Evolutionary conservation across 2,329 filamentous ascomycete genomes (phyloP).

Genomic region (Rachicladosporium sp.): DNA sequence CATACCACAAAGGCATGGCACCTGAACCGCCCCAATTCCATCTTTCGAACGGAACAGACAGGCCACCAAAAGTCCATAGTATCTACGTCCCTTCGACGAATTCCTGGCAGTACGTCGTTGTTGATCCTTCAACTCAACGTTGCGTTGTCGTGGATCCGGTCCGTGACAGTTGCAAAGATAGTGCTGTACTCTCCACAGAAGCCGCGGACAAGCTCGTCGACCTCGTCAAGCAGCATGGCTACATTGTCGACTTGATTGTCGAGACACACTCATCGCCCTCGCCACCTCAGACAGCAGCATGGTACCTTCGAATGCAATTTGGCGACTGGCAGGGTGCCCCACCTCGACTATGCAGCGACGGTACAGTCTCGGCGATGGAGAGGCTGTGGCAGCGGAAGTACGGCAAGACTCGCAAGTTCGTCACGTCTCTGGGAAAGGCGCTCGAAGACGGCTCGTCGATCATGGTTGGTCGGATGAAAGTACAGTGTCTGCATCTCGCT

Average conservation of each 20-base stretch:
- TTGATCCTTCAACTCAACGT: slow-evolving; percentile 1
- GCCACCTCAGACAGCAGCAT: slow-evolving; percentile 2
- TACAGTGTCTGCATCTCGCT: slow-evolving; percentile 3
- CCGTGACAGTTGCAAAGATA: slow-evolving; percentile 4
- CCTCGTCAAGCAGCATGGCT: background rate
- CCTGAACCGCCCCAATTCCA: no score
- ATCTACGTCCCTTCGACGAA: slow-evolving; percentile 29
- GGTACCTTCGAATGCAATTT: slow-evolving; percentile 7
- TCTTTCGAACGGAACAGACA: no score
- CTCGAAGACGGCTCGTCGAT: slow-evolving; percentile 2
- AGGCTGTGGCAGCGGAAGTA: slow-evolving; percentile 5
- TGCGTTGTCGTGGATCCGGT: slow-evolving; percentile 6
- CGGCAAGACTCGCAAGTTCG: slow-evolving; percentile 2
- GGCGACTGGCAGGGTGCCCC: background rate
- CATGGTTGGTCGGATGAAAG: slow-evolving; percentile 1
- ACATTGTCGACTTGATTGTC: slow-evolving; percentile 6
- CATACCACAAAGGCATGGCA: no score
- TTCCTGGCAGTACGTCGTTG: slow-evolving; percentile 1
- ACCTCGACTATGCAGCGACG: slow-evolving; percentile 4
- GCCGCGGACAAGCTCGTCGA: slow-evolving; percentile 5
- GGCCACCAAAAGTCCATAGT: slow-evolving; percentile 16
- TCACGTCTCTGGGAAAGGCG: slow-evolving; percentile 2
- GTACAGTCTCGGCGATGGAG: slow-evolving; percentile 2
- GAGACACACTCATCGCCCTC: slow-evolving; percentile 2
- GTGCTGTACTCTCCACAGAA: slow-evolving; percentile 1